Conservation (phyloP, 805 yeast genomes). For the Ogataea zsoltii region DNA sequence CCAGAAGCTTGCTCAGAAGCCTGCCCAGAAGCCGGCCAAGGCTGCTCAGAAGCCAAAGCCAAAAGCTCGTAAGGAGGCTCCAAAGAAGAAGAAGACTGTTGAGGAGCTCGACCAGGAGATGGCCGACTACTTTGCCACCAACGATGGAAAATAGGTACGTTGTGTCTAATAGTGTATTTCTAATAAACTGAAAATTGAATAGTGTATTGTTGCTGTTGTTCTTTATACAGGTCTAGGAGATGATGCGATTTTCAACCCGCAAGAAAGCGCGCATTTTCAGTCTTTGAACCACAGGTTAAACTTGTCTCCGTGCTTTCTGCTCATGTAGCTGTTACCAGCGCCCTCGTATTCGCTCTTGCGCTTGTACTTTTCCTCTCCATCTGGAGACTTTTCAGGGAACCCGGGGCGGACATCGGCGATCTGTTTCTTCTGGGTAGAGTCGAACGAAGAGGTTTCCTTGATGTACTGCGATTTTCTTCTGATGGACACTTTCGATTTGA, state of each 20-base stretch:
- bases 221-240: background rate
- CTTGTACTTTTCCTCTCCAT: constrained; percentile 38
- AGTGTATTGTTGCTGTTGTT: too few species aligned
- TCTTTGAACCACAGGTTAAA: constrained; percentile 27
- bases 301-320: constrained; percentile 39
- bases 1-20: constrained; percentile 44
- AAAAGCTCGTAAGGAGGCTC: constrained; percentile 28
- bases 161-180: background rate
- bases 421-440: constrained; percentile 26
- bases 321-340: constrained; percentile 60
- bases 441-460: constrained; percentile 36
- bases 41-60: constrained; percentile 5
- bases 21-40: constrained; percentile 41
- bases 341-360: constrained; percentile 71
- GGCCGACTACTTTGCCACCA: constrained; percentile 87
- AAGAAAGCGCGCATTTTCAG: too few species aligned
- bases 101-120: constrained; percentile 97
- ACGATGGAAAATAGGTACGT: constrained; percentile 26
- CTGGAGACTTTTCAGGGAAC: constrained; percentile 32
- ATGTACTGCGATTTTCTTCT: constrained; percentile 36
- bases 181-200: too few species aligned
- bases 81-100: constrained; percentile 64
- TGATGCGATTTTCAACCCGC: too few species aligned
- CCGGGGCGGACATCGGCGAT: constrained; percentile 36
- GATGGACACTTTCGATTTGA: constrained; percentile 37